Evolutionary conservation across 768 basidiomycete species (phyloP), one percentile per base, ranked within the genome.

Genomic region (Grammothele lineata): DNA sequence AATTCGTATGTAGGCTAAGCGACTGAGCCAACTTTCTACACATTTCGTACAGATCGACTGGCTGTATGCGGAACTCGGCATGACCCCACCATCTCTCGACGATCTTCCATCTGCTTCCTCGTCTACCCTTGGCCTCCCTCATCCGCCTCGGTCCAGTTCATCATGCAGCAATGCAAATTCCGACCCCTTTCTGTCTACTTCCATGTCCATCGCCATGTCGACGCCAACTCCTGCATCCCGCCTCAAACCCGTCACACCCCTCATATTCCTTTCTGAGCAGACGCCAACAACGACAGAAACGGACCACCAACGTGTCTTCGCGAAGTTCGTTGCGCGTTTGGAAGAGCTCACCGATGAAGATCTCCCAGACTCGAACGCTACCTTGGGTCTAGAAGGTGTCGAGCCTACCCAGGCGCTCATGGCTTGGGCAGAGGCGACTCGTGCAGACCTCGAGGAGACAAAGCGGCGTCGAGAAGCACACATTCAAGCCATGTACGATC

Each of bases 401-500:
- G 83, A 90, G 39, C 93, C 94, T 0, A 87, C 84, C 0, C 76
- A 73, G 15, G 81, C 76, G 12, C 74, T 96, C n/a, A 62, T 94
- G 23, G 57, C 71, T 7, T 92, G 92, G 82, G 83, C 87, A 0
- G 71, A 77, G 24, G 66, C 69, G 15, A 68, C 81, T 47, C 75
- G 73, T 41, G 48, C 68, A 4, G 74, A 81, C 41, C 75, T 96
- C 45, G 81, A 84, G 48, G 83, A 87, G 12, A 71, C 81, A 41
- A 92, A 92, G 66, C 74, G 76, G 30, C 69, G 76, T 24, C 76
- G 93, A 11, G 92, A 95, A 58, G 68, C 78, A 1, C 81, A 85
- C 54, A 97, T 99, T 24, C 95, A 99, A 63, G 77, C 83, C 0
- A 85, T 97, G 74, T 99, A 93, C 60, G 92, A 98, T 64, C 83